Conservation (phyloP, 83 land plant species). For the Diphasiastrum complanatum region DNA sequence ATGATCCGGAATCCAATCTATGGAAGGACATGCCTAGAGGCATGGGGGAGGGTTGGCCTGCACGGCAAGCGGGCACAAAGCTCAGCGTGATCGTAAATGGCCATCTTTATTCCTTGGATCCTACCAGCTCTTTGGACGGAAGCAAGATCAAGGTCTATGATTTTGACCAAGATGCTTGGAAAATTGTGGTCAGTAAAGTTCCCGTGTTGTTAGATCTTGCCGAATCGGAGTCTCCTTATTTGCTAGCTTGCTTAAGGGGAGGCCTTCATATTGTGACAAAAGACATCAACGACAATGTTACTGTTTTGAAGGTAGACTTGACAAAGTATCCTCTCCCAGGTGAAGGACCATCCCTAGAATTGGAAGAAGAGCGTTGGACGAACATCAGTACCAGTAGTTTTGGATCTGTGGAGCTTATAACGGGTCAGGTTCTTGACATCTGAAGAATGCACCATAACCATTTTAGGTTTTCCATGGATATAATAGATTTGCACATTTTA, state of each 20-base stretch:
- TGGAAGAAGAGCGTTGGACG: too few relatives aligned
- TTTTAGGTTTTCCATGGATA: too few relatives aligned
- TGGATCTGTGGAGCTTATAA: too few relatives aligned
- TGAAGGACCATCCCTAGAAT: too few relatives aligned
- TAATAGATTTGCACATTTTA: too few relatives aligned
- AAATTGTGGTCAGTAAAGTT: conserved; percentile 62
- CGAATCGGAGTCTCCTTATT: conserved; percentile 91
- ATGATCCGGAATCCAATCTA: conserved; percentile 59
- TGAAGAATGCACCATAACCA: too few relatives aligned
- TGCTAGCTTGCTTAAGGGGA: conserved; percentile 71
- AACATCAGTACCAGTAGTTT: too few relatives aligned
- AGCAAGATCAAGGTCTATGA: conserved; percentile 87
- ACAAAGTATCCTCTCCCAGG: too few relatives aligned
- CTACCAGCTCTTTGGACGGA: conserved; percentile 69
- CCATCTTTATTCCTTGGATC: conserved; percentile 81
- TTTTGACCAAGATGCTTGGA: conserved; percentile 78
- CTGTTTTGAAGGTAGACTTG: conserved; percentile 64
- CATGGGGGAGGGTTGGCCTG: conserved; percentile 99
- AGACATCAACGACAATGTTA: conserved; percentile 41
- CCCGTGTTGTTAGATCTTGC: conserved; percentile 57
- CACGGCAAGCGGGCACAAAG: conserved; percentile 89
- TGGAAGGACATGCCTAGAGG: conserved; percentile 95
- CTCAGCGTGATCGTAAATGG: conserved; percentile 80
- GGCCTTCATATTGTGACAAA: conserved; percentile 84
- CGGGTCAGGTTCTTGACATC: too few relatives aligned